Evolutionary conservation across 345 rosid species (phyloP).

Genomic region (Litchi chinensis): DNA sequence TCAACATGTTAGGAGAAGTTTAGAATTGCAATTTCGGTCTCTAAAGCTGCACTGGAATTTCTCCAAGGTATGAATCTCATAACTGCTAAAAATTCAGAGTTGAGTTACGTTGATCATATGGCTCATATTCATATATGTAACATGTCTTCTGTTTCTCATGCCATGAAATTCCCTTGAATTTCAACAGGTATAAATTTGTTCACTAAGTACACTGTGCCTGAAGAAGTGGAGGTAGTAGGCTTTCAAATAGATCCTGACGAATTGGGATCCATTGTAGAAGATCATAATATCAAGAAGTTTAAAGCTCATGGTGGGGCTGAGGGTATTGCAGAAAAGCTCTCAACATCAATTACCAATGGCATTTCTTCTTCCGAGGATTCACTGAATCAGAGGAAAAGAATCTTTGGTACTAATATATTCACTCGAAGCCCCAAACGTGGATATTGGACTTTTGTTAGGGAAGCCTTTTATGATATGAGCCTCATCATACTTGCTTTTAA

Average conservation of each 20-base stretch:
- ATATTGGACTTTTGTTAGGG: constrained; percentile 77
- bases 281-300: constrained; percentile 77
- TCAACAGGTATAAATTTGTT: constrained; percentile 56
- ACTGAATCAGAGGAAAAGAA: constrained; percentile 47
- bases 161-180: constrained; percentile 29
- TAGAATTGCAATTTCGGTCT: constrained; percentile 84
- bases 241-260: constrained; percentile 90
- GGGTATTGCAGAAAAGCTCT: constrained; percentile 62
- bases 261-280: constrained; percentile 81
- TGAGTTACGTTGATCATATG: background rate
- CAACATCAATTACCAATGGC: constrained; percentile 58
- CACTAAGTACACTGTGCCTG: constrained; percentile 71
- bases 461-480: constrained; percentile 68
- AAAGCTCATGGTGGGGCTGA: constrained; percentile 72
- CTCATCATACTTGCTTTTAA: constrained; percentile 68
- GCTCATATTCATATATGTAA: too few species aligned
- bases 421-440: constrained; percentile 71
- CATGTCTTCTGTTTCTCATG: constrained; percentile 12
- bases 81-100: background rate
- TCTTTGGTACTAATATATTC: constrained; percentile 81
- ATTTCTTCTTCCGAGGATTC: constrained; percentile 50
- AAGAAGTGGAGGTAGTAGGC: constrained; percentile 74
- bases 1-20: constrained; percentile 61
- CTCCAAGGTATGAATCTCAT: constrained; percentile 55
- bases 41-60: constrained; percentile 92